Evolutionary conservation across 371 early-diverging fungal species (phyloP), one percentile per base, ranked within the genome.

Genomic region (Mortierella sp.): DNA sequence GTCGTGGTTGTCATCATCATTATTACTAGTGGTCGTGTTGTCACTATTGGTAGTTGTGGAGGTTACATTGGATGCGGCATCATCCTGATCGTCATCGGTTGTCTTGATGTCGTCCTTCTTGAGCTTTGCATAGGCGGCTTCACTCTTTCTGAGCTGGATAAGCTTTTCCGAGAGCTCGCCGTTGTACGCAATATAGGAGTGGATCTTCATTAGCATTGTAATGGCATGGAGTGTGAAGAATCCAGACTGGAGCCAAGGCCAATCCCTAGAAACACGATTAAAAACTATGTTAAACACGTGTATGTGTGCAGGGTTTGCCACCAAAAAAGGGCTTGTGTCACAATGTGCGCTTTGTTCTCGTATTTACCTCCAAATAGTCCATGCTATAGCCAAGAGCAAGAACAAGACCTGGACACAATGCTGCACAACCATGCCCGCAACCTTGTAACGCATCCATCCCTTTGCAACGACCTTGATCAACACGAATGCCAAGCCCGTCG

Each of bases 171-270:
- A 86, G 15, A 91, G 79, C 27, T 91, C 91, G 2, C 87, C 89
- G 75, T 95, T 96, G 52, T 87, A 81, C 37, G 85, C 79, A 7
- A 88, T 88, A 66, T 97, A 97, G 14, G 97, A 95, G 70, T 97
- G 95, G 81, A 93, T 89, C 72, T 98, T 98, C 95, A 97, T 94
- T 80, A 96, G 83, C 92, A 96, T 95, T 8, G 94, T 89, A 53
- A 94, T 92, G 2, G 92, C 85, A 78, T 98, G 98, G 56, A 96
- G 82, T 0, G 90, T 87, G 72, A 97, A 94, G 60, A 92, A 92
- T 34, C 94, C 94, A 12, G 92, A 87, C 81, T 97, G 97, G 11
- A 94, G 91, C 95, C 96, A 95, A 23, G 91, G 91, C 96, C 95
- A 96, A 50, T 92, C 86, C 56, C 89, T 85, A 69, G 8, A 32